These are phyloP conservation scores for Penicillium lividum DNA, from an alignment of 495 filamentous ascomycete genomes.

Conservation along the genomic window DNA sequence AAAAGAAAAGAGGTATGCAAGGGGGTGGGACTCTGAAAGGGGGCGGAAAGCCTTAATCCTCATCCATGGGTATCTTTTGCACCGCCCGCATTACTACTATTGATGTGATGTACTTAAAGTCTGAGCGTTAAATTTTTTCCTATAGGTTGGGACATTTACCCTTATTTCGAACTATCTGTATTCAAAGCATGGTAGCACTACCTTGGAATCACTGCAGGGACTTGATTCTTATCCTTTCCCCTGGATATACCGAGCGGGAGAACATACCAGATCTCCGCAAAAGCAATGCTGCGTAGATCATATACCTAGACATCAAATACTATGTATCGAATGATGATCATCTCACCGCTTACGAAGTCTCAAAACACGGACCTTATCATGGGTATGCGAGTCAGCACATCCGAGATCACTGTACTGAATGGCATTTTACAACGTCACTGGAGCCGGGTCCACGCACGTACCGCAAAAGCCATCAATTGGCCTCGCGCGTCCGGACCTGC, in stretches of 20 bases:
- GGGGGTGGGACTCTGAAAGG: slow-evolving; percentile 20
- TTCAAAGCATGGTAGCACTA: not conserved
- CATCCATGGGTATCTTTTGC: slow-evolving; percentile 9
- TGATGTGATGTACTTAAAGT: not conserved
- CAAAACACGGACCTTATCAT: not conserved
- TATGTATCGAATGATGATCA: too few species aligned
- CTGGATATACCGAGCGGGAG: not conserved
- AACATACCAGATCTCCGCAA: not conserved
- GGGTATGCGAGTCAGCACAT: not conserved
- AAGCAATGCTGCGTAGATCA: not conserved
- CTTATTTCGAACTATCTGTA: not conserved
- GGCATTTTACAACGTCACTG: slow-evolving; percentile 4
- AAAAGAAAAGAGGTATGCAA: slow-evolving; percentile 21
- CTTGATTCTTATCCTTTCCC: not conserved
- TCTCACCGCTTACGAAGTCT: not conserved
- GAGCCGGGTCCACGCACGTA: slow-evolving; percentile 5
- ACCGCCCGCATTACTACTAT: slow-evolving; percentile 11
- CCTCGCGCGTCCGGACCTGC: slow-evolving; percentile 8
- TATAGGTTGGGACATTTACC: slow-evolving; percentile 1
- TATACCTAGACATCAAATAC: too few species aligned
- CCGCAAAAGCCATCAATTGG: slow-evolving; percentile 5
- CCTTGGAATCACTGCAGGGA: not conserved
- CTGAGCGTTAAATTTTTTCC: not conserved
- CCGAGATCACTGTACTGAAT: not conserved
- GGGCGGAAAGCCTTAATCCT: slow-evolving; percentile 6